Percentiles rank a stretch among this genome's conserved stretches.
Evolutionary conservation across 2,329 filamentous ascomycete species (phyloP).

Genomic region (Colletotrichum gloeosporioides): DNA sequence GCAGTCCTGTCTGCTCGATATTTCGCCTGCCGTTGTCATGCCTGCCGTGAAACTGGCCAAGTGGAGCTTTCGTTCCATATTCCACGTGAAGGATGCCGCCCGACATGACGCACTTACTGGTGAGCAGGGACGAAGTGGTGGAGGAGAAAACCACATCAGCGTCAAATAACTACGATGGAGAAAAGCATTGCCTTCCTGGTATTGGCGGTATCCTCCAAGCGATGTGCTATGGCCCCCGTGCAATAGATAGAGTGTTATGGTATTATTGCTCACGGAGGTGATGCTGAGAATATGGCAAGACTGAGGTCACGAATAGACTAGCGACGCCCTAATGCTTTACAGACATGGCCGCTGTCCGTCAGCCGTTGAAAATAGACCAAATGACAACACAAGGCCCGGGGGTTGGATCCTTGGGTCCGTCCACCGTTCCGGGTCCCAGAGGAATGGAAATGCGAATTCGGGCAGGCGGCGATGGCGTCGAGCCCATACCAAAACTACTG

Average conservation of each 20-base stretch:
- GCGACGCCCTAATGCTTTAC: neutral
- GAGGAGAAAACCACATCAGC: neutral
- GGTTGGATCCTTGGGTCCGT: neutral
- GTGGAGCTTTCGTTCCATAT: neutral
- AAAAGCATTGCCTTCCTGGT: neutral
- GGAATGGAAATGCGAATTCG: neutral
- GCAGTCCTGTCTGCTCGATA: neutral
- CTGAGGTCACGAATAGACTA: neutral
- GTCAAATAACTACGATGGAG: neutral
- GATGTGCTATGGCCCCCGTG: neutral
- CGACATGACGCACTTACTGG: neutral
- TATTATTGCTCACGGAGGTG: neutral
- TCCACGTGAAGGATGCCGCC: neutral
- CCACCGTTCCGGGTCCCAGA: neutral
- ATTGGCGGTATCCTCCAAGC: neutral
- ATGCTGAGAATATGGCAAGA: neutral
- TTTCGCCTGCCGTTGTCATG: neutral
- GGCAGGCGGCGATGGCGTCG: neutral
- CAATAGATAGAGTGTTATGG: neutral
- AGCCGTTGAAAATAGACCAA: neutral
- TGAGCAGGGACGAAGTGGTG: neutral
- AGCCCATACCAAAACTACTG: neutral
- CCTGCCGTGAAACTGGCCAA: neutral
- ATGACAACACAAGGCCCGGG: neutral
- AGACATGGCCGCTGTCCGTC: neutral